Evolutionary conservation across 768 basidiomycete genomes (phyloP).

Genomic region (Amanita rimosa): DNA sequence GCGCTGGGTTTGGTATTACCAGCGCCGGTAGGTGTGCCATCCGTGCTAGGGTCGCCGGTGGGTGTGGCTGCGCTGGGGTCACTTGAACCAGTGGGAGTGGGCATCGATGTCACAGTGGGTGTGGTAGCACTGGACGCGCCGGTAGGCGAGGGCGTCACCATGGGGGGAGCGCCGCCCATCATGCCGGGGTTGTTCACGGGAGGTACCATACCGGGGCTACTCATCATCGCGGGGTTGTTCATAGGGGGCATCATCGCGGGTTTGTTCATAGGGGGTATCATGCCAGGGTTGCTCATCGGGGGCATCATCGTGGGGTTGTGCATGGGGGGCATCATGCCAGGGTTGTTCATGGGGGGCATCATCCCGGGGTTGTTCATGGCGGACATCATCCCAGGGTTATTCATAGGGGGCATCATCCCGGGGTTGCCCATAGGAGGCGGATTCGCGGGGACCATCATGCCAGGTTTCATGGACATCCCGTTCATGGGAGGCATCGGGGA

Average conservation of each 20-base stretch:
- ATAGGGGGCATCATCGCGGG: not conserved
- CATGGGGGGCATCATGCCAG: not conserved
- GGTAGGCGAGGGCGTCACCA: not conserved
- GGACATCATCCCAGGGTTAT: not conserved
- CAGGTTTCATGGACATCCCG: no score
- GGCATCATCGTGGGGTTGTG: not conserved
- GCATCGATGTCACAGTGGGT: no score
- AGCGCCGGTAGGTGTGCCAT: not conserved
- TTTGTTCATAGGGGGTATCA: not conserved
- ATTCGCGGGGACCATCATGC: no score
- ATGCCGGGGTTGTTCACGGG: no score
- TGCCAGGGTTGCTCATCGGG: not conserved
- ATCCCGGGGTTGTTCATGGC: not conserved
- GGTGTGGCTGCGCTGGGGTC: not conserved
- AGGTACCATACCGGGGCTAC: no score
- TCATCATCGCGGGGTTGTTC: no score
- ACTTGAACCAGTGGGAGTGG: no score
- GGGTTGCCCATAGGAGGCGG: no score
- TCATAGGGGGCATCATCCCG: not conserved
- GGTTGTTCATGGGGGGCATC: not conserved
- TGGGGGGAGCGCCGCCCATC: no score
- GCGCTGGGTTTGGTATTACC: not conserved
- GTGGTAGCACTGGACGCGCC: not conserved
- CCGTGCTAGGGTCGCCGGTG: not conserved
- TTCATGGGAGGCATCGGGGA: not conserved